Evolutionary conservation across 1,284 basidiomycete species (phyloP).

Genomic region (Pseudomicrostroma phylloplanum): DNA sequence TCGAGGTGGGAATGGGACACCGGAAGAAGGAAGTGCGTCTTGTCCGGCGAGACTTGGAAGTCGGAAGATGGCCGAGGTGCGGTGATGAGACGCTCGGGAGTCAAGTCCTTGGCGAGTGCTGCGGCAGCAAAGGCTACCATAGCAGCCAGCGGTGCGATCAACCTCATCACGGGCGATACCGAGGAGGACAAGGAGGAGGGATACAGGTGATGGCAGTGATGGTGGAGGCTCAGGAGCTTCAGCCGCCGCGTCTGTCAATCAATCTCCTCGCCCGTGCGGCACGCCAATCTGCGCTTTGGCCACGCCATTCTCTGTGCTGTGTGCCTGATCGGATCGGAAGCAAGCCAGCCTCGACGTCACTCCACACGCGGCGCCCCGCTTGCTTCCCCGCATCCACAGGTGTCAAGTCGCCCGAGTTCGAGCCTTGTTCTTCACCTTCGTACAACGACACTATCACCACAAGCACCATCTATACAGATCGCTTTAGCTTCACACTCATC

Average conservation of each 20-base stretch:
- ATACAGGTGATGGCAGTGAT: background rate
- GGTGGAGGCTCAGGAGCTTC: no score
- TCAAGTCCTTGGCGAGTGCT: conserved; percentile 1
- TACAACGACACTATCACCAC: no score
- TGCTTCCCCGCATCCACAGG: no score
- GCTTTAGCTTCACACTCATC: background rate
- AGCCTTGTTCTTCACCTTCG: background rate
- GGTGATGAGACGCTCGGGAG: conserved; percentile 9
- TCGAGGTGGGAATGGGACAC: conserved; percentile 5
- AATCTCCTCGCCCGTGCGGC: no score
- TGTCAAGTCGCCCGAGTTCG: background rate
- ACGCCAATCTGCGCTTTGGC: no score
- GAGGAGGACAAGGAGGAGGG: background rate
- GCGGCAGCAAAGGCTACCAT: background rate
- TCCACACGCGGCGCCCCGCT: no score
- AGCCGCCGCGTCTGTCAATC: no score
- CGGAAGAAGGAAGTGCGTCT: background rate
- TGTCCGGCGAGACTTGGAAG: conserved; percentile 8
- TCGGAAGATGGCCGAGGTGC: conserved; percentile 9
- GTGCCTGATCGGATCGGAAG: no score
- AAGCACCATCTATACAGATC: background rate
- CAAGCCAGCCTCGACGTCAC: no score
- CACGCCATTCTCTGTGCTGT: no score
- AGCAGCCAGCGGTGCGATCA: background rate
- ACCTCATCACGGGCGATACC: background rate